phyloP scores from a whole-genome alignment of 257 asterid species.

The Coffea eugenioides region DNA sequence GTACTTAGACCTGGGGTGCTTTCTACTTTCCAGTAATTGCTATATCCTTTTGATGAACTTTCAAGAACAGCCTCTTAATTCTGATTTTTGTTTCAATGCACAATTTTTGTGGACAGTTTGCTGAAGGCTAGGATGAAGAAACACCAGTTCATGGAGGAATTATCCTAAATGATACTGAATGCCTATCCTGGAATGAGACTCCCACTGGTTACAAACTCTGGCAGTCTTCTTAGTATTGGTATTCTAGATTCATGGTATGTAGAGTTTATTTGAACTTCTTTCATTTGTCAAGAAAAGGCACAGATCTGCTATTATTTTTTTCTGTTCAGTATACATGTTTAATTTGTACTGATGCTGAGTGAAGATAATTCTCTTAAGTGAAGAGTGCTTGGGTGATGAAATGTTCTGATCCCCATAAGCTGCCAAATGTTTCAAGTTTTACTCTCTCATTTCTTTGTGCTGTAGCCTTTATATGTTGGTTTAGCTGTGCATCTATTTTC shows the following conservation, averaged over 20 bases:
- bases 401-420: background rate
- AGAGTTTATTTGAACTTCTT: background rate
- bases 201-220: background rate
- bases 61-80: background rate
- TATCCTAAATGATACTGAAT: background rate
- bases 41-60: background rate
- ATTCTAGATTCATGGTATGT: background rate
- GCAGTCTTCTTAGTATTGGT: background rate
- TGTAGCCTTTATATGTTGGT: background rate
- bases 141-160: background rate
- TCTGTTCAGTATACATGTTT: background rate
- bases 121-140: conserved; percentile 3
- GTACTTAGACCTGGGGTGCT: background rate
- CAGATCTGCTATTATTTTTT: background rate
- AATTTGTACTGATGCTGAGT: background rate
- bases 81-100: background rate
- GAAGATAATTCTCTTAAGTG: background rate
- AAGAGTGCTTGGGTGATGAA: background rate
- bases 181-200: background rate
- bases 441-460: background rate
- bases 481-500: background rate
- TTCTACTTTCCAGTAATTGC: background rate
- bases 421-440: background rate
- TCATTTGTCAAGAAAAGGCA: background rate
- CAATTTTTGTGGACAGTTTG: conserved; percentile 1